A percentile compares a stretch with the other conserved stretches of the same genome.
Conservation (phyloP, 495 filamentous ascomycete species). For the Pyronema omphalodes region DNA sequence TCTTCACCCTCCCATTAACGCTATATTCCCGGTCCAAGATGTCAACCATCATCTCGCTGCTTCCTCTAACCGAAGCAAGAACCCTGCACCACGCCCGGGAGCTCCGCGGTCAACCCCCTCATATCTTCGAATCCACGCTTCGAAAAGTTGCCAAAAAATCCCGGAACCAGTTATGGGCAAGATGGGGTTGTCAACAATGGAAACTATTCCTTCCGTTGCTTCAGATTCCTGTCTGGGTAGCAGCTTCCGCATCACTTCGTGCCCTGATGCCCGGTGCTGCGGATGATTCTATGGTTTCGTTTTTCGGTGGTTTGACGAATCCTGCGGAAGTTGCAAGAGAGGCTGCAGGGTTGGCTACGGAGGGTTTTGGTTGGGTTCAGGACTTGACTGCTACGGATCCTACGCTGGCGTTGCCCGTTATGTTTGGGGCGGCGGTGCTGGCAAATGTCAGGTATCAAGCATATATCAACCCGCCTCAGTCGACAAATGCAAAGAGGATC, state of each 20-base stretch:
- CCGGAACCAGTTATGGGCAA: slow-evolving; percentile 26
- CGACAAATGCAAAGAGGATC: not conserved
- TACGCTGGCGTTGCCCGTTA: slow-evolving; percentile 42
- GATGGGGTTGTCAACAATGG: slow-evolving; percentile 35
- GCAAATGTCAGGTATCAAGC: slow-evolving; percentile 23
- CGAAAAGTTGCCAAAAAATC: slow-evolving; percentile 22
- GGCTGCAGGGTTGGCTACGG: slow-evolving; percentile 33
- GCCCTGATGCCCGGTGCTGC: slow-evolving; percentile 37
- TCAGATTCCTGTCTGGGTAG: slow-evolving; percentile 50
- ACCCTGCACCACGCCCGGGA: slow-evolving; percentile 19
- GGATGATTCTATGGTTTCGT: slow-evolving; percentile 16
- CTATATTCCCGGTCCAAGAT: slow-evolving; percentile 32
- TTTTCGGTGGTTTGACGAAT: not conserved
- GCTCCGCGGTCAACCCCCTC: slow-evolving; percentile 11
- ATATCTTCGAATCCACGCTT: slow-evolving; percentile 11
- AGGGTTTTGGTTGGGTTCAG: slow-evolving; percentile 67
- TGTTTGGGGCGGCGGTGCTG: slow-evolving; percentile 34
- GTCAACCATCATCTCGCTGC: slow-evolving; percentile 29
- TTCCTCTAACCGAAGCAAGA: slow-evolving; percentile 37
- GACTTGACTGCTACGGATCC: slow-evolving; percentile 57
- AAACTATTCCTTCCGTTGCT: slow-evolving; percentile 29
- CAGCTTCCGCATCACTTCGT: slow-evolving; percentile 47
- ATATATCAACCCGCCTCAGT: not conserved
- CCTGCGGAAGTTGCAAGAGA: slow-evolving; percentile 26
- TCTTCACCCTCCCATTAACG: slow-evolving; percentile 40